These are phyloP conservation scores for Sporisorium iseilematis-ciliati DNA, from an alignment of 1,284 basidiomycete species.

Conservation along the genomic window DNA sequence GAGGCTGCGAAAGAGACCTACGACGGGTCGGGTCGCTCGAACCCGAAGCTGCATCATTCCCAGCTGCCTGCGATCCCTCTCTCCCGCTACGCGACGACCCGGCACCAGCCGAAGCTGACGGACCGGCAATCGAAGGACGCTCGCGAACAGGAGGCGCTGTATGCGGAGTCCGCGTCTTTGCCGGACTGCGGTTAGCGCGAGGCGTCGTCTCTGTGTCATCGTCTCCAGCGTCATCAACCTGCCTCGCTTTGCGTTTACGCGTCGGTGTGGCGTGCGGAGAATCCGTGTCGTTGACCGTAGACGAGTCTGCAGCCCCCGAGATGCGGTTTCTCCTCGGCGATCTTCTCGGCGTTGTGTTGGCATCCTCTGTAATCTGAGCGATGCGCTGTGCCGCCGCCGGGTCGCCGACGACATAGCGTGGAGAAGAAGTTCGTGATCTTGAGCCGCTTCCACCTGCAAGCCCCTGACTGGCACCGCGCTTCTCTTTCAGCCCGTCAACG, in stretches of 20 bases:
- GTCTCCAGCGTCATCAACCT: not conserved
- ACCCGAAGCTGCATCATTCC: not conserved
- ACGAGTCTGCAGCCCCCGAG: not conserved
- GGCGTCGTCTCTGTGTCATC: constrained; percentile 29
- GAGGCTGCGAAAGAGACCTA: constrained; percentile 49
- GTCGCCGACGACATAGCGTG: constrained; percentile 32
- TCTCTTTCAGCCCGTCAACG: constrained; percentile 56
- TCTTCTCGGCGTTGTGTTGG: constrained; percentile 18
- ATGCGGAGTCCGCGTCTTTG: constrained; percentile 33
- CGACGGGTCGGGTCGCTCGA: constrained; percentile 22
- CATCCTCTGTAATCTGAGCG: constrained; percentile 23
- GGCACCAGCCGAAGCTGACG: constrained; percentile 10
- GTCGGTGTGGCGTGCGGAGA: constrained; percentile 23
- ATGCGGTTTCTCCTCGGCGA: constrained; percentile 29
- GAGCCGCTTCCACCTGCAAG: constrained; percentile 41
- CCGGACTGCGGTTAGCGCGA: constrained; percentile 19
- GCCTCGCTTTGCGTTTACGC: constrained; percentile 30
- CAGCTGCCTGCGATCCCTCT: constrained; percentile 2
- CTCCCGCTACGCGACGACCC: not conserved
- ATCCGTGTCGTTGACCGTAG: not conserved
- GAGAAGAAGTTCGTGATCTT: constrained; percentile 16
- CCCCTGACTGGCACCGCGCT: constrained; percentile 47
- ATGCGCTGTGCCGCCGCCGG: constrained; percentile 32
- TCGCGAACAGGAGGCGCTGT: constrained; percentile 26
- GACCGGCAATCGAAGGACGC: constrained; percentile 10